Percentiles rank a stretch among this genome's conserved stretches.
Conservation (phyloP, 257 asterid species). For the Plantago major region DNA sequence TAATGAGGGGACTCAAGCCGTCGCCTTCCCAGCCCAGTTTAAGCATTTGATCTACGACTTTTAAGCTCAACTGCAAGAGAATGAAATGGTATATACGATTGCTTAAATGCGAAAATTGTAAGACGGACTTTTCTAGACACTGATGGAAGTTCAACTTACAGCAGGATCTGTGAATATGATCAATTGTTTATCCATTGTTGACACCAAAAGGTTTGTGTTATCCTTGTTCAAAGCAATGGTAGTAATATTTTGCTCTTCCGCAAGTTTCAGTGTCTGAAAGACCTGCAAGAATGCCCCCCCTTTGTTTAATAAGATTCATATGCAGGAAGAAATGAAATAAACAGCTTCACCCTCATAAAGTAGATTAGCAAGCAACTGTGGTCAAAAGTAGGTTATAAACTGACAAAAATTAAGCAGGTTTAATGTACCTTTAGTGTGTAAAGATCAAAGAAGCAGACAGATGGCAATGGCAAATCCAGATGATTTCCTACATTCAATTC, state of each 20-base stretch:
- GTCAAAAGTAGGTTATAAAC: constrained; percentile 9
- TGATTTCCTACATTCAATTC: constrained; percentile 42
- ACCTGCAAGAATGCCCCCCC: constrained; percentile 42
- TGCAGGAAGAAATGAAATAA: not conserved
- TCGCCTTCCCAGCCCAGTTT: constrained; percentile 99
- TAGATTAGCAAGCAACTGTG: not conserved
- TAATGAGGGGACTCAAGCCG: constrained; percentile 75
- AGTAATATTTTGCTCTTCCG: constrained; percentile 74
- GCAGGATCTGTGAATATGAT: constrained; percentile 91
- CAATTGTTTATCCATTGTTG: constrained; percentile 82
- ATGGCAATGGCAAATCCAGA: constrained; percentile 59
- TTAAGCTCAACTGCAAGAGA: constrained; percentile 80
- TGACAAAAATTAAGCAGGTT: not conserved
- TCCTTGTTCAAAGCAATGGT: constrained; percentile 74
- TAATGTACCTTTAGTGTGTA: constrained; percentile 64
- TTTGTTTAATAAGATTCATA: constrained; percentile 12
- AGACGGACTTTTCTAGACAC: not conserved
- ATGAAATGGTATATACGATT: constrained; percentile 6
- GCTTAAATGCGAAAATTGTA: not conserved
- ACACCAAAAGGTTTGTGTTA: constrained; percentile 81
- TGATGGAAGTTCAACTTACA: constrained; percentile 47
- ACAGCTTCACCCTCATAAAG: not conserved
- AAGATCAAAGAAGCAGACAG: constrained; percentile 78
- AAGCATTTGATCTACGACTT: constrained; percentile 97
- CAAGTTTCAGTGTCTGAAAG: constrained; percentile 58